Percentiles rank a stretch among this genome's conserved stretches.
phyloP scores from a whole-genome alignment of 106 monocot genomes.

The Dioscorea alata region DNA sequence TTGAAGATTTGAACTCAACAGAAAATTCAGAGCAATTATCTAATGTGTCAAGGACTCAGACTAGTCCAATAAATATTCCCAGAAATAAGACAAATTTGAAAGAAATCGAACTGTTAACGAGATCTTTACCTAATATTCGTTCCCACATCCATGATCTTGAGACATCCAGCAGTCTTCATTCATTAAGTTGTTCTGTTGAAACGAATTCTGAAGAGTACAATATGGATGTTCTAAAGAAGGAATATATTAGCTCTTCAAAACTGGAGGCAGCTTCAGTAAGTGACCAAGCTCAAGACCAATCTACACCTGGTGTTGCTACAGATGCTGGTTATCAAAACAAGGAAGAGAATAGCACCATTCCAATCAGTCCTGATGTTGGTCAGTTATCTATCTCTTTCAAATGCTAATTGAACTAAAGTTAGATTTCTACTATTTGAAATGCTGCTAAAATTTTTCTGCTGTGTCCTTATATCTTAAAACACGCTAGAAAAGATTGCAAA shows the following conservation, averaged over 20 bases:
- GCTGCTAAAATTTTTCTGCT: too few species aligned
- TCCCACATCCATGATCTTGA: conserved; percentile 56
- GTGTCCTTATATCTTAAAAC: too few species aligned
- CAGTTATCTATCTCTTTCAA: background rate
- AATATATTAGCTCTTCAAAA: conserved; percentile 14
- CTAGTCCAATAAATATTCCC: conserved; percentile 45
- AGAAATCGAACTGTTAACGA: conserved; percentile 10
- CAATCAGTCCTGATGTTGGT: conserved; percentile 40
- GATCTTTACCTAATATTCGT: conserved; percentile 56
- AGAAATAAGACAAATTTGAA: conserved; percentile 6
- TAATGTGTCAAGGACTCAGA: conserved; percentile 9
- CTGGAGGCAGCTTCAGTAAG: conserved; percentile 10
- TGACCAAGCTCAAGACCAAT: conserved; percentile 1
- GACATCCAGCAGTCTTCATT: conserved; percentile 20
- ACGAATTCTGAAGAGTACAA: conserved; percentile 11
- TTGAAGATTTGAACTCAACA: conserved; percentile 1
- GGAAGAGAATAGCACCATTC: conserved; percentile 3
- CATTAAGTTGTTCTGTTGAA: conserved; percentile 40
- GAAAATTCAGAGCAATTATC: too few species aligned
- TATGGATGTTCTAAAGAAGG: conserved; percentile 10
- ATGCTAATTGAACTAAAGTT: too few species aligned
- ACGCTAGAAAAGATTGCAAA: too few species aligned
- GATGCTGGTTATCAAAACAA: conserved; percentile 10
- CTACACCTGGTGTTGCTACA: conserved; percentile 6
- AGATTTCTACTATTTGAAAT: too few species aligned